Base-by-base conservation (phyloP, 2,329 filamentous ascomycete genomes). In the Pseudogymnoascus pannorum region DNA sequence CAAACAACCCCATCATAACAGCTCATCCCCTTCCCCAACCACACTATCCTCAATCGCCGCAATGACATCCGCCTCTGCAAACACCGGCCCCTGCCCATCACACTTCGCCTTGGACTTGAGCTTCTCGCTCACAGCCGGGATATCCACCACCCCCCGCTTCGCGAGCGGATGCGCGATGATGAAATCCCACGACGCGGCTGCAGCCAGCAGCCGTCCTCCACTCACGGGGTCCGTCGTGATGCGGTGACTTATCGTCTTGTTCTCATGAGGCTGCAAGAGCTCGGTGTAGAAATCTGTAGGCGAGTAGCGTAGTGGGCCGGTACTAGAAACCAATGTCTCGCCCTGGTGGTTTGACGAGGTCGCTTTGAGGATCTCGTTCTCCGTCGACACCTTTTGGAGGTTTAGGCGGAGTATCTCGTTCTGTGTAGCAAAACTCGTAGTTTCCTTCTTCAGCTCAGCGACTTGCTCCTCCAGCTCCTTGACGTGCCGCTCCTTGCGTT, bases 401-500 rank as follows among this genome's bases (percentile, higher is more conserved):
- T 95, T 88, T 18, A 88, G 85, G 75, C 91, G 93, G 26, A 97
- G 79, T 33, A 88, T 86, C 73, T 96, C 90, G 71, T 97, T 97
- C 73, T 97, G 92, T 48, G 87, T 84, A 40, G 87, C 83, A 0
- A 94, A 82, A 33, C 84, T 81, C 61, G 86, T 83, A 59, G 90
- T 88, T 58, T 87, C 85, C 63, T 86, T 85, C 72, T 96, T 88
- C 31, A 97, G 84, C 57, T 79, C 81, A 58, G 84, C 87, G 26
- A 97, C 85, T 73, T 96, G 94, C 62, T 86, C 84, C 75, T 97
- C 92, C 22, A 97, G 86, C 64, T 97, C 92, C 73, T 92, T 92
- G 65, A 97, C 92, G 71, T 96, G 92, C 62, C 87, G 88, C 74
- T 97, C 93, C 75, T 97, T 97, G 68, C 93, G 88, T 75, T 97